Evolutionary conservation across 495 filamentous ascomycete genomes (phyloP).

Genomic region (Penicillium angulare): DNA sequence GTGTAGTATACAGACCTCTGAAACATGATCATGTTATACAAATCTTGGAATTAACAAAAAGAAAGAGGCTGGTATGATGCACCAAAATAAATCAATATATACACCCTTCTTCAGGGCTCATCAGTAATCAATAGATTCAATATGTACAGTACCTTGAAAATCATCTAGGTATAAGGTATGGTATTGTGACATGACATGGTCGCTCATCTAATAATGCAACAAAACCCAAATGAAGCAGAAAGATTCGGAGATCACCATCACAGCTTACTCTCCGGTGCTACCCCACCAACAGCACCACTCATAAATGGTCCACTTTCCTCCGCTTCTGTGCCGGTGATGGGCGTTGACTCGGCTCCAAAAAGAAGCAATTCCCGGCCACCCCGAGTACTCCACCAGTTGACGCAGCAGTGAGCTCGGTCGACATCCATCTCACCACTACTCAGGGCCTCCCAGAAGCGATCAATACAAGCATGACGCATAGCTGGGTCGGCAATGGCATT

Average conservation of each 20-base stretch:
- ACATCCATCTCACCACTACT: slow-evolving; percentile 90
- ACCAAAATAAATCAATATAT: no score
- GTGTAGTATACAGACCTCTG: neutral
- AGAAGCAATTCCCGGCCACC: slow-evolving; percentile 67
- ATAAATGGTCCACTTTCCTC: slow-evolving; percentile 46
- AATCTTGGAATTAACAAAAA: no score
- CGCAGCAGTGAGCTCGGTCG: slow-evolving; percentile 73
- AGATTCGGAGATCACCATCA: no score
- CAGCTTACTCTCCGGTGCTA: slow-evolving; percentile 44
- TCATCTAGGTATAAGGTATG: neutral
- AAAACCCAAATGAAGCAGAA: no score
- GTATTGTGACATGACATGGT: no score
- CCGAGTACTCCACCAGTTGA: slow-evolving; percentile 81
- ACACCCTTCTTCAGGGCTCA: neutral
- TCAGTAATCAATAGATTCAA: neutral
- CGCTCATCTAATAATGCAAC: no score
- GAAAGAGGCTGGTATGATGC: neutral
- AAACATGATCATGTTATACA: no score
- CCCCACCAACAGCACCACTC: slow-evolving; percentile 55
- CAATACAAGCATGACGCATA: slow-evolving; percentile 64
- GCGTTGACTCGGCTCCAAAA: slow-evolving; percentile 45
- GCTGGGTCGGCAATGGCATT: slow-evolving; percentile 56
- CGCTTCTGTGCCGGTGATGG: slow-evolving; percentile 6
- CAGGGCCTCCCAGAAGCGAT: slow-evolving; percentile 82
- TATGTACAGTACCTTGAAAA: neutral